A percentile compares a stretch with the other conserved stretches of the same genome.
Conservation (phyloP, 768 basidiomycete species). For the Pulveroboletus sp. region DNA sequence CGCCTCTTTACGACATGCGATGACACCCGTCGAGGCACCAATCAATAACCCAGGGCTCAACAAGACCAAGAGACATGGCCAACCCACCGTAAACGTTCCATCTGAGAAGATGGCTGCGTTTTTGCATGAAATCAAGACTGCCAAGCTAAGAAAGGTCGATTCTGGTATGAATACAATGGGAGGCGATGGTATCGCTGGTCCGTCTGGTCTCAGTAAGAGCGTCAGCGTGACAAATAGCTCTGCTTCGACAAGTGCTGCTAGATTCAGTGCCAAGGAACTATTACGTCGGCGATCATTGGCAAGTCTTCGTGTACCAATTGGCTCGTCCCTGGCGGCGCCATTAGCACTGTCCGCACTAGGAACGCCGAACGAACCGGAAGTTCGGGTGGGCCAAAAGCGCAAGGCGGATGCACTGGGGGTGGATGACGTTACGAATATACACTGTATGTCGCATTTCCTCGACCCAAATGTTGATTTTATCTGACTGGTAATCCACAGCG, state of each 20-base stretch:
- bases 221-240: conserved; percentile 14
- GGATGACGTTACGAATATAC: conserved; percentile 26
- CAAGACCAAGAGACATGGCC: conserved; percentile 46
- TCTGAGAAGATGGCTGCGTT: conserved; percentile 85
- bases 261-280: conserved; percentile 18
- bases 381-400: conserved; percentile 30
- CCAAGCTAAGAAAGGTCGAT: conserved; percentile 58
- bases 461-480: background rate
- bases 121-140: conserved; percentile 76
- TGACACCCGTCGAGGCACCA: conserved; percentile 59
- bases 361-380: conserved; percentile 7
- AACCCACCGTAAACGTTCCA: conserved; percentile 69
- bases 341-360: conserved; percentile 7
- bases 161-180: conserved; percentile 20
- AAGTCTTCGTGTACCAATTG: conserved; percentile 25
- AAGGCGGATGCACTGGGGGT: conserved; percentile 22
- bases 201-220: conserved; percentile 31
- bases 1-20: conserved; percentile 57
- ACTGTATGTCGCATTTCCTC: conserved; percentile 31
- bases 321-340: conserved; percentile 21
- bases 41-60: conserved; percentile 48
- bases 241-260: conserved; percentile 1
- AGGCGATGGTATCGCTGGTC: conserved; percentile 21
- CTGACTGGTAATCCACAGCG: conserved; percentile 16
- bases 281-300: conserved; percentile 26